These are phyloP conservation scores for Allium cepa DNA, from an alignment of 106 monocot genomes.

Conservation along the genomic window DNA sequence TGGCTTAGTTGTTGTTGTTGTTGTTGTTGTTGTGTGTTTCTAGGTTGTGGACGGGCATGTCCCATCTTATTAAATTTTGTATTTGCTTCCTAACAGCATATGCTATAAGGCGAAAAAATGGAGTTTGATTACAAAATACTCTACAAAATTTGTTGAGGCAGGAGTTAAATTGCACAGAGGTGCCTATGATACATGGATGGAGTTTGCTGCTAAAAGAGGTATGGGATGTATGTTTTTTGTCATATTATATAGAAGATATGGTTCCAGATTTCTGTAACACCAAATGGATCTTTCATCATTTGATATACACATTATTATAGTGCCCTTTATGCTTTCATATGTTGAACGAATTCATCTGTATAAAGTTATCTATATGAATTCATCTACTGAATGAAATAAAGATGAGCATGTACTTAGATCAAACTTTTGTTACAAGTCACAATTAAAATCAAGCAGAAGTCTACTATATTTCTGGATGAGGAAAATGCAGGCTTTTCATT, in stretches of 20 bases:
- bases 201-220: conserved; percentile 93
- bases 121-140: conserved; percentile 63
- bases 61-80: too few species aligned
- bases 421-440: too few species aligned
- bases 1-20: not conserved
- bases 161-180: conserved; percentile 69
- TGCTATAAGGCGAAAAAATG: conserved; percentile 64
- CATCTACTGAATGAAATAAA: too few species aligned
- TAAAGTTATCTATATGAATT: too few species aligned
- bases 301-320: not conserved
- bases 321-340: not conserved
- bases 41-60: too few species aligned
- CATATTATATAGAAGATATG: not conserved
- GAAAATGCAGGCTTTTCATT: too few species aligned
- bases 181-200: conserved; percentile 91
- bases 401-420: too few species aligned
- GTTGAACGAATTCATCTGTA: too few species aligned
- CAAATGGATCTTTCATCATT: not conserved
- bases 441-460: too few species aligned
- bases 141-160: conserved; percentile 64
- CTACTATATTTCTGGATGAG: too few species aligned
- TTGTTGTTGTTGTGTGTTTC: too few species aligned
- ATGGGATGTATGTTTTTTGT: not conserved
- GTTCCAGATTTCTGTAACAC: not conserved
- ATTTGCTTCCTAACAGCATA: conserved; percentile 32